These are phyloP conservation scores for Cinnamomum micranthum DNA, from an alignment of 164 flowering plant genomes.

Conservation along the genomic window DNA sequence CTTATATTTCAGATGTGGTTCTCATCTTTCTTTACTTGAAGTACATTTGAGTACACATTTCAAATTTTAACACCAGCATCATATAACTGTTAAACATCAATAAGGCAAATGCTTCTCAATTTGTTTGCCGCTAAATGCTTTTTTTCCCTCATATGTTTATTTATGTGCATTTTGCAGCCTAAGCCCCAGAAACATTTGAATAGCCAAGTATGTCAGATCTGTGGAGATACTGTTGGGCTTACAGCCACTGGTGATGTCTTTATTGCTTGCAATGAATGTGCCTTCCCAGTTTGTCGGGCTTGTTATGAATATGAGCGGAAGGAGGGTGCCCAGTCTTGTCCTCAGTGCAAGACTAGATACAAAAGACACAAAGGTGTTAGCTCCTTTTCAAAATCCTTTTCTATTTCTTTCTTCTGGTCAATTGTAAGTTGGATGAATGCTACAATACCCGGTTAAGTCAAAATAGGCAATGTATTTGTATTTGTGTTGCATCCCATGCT, in stretches of 20 bases:
- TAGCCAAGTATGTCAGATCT: slow-evolving; percentile 91
- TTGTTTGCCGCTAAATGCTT: background rate
- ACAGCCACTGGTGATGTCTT: slow-evolving; percentile 71
- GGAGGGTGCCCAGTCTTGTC: slow-evolving; percentile 91
- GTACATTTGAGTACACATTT: background rate
- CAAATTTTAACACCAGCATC: too few species aligned
- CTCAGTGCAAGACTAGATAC: slow-evolving; percentile 97
- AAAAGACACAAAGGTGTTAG: slow-evolving; percentile 79
- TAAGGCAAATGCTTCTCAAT: background rate
- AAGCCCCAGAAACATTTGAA: slow-evolving; percentile 68
- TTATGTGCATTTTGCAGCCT: slow-evolving; percentile 49
- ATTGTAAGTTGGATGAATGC: slow-evolving; percentile 8
- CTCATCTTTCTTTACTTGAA: background rate
- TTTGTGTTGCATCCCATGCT: too few species aligned
- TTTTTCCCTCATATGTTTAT: background rate
- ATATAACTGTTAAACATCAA: too few species aligned
- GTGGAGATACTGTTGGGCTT: slow-evolving; percentile 87
- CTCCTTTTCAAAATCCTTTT: background rate
- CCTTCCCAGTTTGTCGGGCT: slow-evolving; percentile 90
- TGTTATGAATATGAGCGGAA: slow-evolving; percentile 96
- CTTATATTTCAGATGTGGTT: background rate
- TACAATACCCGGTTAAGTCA: background rate
- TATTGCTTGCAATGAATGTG: slow-evolving; percentile 99
- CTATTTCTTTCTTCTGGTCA: background rate
- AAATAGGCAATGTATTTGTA: too few species aligned